phyloP scores from a whole-genome alignment of 2,329 filamentous ascomycete species.

The Aspergillus sp. region DNA sequence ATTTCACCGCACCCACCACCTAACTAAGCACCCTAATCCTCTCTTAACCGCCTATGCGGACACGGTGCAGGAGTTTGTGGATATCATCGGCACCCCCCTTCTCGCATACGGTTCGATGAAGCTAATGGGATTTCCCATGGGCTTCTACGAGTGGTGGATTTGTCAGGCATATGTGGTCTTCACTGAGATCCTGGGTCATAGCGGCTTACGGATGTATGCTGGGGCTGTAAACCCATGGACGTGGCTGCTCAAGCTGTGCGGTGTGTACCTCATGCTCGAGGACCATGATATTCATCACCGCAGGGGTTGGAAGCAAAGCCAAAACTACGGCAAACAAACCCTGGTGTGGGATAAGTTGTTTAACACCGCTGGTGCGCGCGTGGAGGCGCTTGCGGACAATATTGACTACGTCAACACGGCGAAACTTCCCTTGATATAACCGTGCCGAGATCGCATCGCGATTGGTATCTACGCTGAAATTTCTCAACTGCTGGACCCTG shows the following conservation, averaged over 20 bases:
- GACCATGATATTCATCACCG: background rate
- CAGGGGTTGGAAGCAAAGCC: background rate
- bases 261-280: background rate
- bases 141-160: slow-evolving; percentile 16
- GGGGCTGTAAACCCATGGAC: background rate
- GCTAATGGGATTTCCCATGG: slow-evolving; percentile 6
- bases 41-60: background rate
- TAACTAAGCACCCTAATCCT: background rate
- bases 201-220: background rate
- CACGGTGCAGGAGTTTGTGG: background rate
- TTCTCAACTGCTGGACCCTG: background rate
- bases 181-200: slow-evolving; percentile 13
- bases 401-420: background rate
- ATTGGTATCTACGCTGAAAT: background rate
- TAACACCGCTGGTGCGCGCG: background rate
- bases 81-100: background rate
- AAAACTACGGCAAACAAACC: background rate
- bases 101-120: background rate
- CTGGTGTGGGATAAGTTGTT: background rate
- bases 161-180: slow-evolving; percentile 13
- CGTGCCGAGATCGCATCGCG: accelerated
- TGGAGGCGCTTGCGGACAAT: background rate
- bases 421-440: background rate
- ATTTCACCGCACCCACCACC: slow-evolving; percentile 10
- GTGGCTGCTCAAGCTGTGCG: background rate